Conservation (phyloP, 352 stramenopile species). For the Phytopythium boreale region DNA sequence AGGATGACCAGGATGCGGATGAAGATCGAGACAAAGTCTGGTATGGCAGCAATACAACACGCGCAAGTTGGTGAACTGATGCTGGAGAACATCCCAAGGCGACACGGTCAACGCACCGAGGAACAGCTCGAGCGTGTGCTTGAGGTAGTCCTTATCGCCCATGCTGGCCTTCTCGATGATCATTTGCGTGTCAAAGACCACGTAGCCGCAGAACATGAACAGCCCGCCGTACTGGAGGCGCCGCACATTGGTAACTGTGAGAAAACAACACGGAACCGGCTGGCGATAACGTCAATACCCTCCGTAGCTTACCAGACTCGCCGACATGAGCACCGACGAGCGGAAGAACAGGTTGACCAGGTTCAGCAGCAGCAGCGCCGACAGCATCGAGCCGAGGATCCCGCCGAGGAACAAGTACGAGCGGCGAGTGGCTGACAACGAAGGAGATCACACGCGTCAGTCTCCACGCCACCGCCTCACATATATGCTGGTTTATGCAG, state of each 20-base stretch:
- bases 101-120: neutral
- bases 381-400: constrained; percentile 66
- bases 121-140: constrained; percentile 72
- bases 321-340: constrained; percentile 50
- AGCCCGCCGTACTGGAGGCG: constrained; percentile 68
- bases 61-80: neutral
- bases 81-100: neutral
- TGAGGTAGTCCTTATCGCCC: constrained; percentile 82
- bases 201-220: constrained; percentile 86
- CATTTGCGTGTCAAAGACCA: constrained; percentile 90
- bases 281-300: neutral
- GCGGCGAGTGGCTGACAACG: constrained; percentile 52
- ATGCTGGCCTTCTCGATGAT: constrained; percentile 86
- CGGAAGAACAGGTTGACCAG: constrained; percentile 67
- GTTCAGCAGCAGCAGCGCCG: constrained; percentile 40
- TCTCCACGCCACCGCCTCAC: neutral
- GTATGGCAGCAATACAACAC: neutral
- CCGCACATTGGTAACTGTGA: constrained; percentile 2
- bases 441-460: neutral
- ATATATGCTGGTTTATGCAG: no score
- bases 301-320: constrained; percentile 43
- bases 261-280: neutral
- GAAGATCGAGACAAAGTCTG: constrained; percentile 75
- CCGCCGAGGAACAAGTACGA: constrained; percentile 84
- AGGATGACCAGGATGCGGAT: constrained; percentile 75